Evolutionary conservation across 2,329 filamentous ascomycete species (phyloP).

Genomic region (Curvularia lunata): DNA sequence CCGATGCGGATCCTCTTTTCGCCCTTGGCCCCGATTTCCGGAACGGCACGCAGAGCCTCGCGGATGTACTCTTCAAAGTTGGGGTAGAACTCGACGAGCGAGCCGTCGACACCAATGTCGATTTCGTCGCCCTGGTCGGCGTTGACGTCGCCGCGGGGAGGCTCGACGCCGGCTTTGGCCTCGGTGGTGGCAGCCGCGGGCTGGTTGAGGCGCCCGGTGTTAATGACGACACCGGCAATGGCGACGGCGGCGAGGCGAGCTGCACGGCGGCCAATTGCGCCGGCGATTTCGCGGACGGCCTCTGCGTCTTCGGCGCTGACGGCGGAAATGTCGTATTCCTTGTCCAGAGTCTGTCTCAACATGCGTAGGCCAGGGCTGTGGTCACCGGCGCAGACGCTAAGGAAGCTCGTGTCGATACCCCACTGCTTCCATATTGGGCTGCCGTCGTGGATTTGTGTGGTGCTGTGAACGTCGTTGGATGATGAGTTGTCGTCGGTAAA

Average conservation of each 20-base stretch:
- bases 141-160: constrained; percentile 41
- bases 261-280: constrained; percentile 85
- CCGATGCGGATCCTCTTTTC: constrained; percentile 91
- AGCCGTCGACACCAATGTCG: constrained; percentile 94
- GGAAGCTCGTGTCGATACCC: constrained; percentile 89
- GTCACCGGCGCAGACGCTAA: constrained; percentile 86
- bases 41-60: constrained; percentile 76
- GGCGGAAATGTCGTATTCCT: constrained; percentile 75
- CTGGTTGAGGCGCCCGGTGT: constrained; percentile 71
- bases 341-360: constrained; percentile 79
- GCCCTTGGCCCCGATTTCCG: constrained; percentile 77
- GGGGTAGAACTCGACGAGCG: constrained; percentile 93
- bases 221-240: constrained; percentile 81
- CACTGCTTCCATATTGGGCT: constrained; percentile 74
- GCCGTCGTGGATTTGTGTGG: constrained; percentile 66
- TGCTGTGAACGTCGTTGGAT: constrained; percentile 70
- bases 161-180: constrained; percentile 43
- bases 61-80: constrained; percentile 88
- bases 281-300: constrained; percentile 82
- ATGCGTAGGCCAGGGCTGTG: constrained; percentile 72
- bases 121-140: constrained; percentile 69
- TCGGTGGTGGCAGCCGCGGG: constrained; percentile 47
- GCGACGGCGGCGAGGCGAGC: constrained; percentile 88
- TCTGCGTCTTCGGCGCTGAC: constrained; percentile 83
- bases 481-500: constrained; percentile 79